Evolutionary conservation across 495 filamentous ascomycete genomes (phyloP).

Genomic region (Elasticomyces elasticus): DNA sequence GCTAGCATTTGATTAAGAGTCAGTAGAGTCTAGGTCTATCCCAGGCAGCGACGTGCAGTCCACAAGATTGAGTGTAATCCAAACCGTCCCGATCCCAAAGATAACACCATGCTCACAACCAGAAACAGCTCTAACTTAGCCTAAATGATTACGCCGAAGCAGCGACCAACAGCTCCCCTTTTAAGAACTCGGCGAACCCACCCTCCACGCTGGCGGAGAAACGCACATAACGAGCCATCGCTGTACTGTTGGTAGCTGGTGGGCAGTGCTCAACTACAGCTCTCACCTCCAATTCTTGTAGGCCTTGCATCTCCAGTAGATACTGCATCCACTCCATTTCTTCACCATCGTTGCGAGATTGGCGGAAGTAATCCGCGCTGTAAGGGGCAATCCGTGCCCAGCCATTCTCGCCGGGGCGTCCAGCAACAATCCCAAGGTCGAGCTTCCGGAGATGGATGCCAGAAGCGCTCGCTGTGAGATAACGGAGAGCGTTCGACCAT

Average conservation of each 20-base stretch:
- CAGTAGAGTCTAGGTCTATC: neutral
- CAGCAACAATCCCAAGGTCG: constrained; percentile 38
- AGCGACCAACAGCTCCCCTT: constrained; percentile 25
- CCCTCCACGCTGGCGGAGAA: constrained; percentile 44
- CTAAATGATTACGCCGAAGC: neutral
- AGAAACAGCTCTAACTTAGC: neutral
- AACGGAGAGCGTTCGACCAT: constrained; percentile 35
- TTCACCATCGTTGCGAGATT: constrained; percentile 29
- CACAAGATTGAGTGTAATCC: neutral
- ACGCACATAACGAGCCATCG: constrained; percentile 40
- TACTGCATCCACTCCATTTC: constrained; percentile 43
- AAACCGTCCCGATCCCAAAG: neutral
- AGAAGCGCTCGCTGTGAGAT: constrained; percentile 5
- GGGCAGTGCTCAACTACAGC: constrained; percentile 36
- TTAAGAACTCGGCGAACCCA: constrained; percentile 40
- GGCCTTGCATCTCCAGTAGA: constrained; percentile 33
- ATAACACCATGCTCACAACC: neutral
- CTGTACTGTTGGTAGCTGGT: constrained; percentile 30
- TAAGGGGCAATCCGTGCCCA: constrained; percentile 37
- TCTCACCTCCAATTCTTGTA: constrained; percentile 35
- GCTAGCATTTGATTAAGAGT: too few species aligned
- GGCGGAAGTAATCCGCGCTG: constrained; percentile 32
- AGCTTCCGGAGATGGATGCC: constrained; percentile 32
- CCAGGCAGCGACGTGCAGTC: too few species aligned
- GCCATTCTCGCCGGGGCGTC: constrained; percentile 31